These are phyloP conservation scores for Sphenostylis stenocarpa DNA, from an alignment of 306 rosid genomes.

Conservation along the genomic window DNA sequence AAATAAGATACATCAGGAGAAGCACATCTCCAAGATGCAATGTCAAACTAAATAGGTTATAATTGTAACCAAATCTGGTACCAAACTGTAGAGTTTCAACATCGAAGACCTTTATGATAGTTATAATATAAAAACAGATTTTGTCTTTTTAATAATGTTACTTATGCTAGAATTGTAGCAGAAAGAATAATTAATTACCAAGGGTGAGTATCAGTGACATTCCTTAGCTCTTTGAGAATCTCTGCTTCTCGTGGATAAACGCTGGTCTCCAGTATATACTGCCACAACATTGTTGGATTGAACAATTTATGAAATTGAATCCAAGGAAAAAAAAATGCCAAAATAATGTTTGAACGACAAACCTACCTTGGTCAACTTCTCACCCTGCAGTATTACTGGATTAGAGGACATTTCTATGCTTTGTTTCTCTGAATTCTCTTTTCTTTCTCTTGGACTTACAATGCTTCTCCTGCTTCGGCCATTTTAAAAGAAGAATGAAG, in stretches of 20 bases:
- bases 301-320: neutral
- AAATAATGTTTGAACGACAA: neutral
- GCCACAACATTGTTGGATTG: neutral
- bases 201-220: slow-evolving; percentile 30
- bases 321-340: neutral
- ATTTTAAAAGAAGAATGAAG: neutral
- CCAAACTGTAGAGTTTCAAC: no score
- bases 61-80: no score
- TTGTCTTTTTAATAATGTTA: neutral
- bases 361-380: neutral
- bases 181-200: slow-evolving; percentile 25
- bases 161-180: neutral
- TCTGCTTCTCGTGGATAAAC: slow-evolving; percentile 44
- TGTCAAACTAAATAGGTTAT: no score
- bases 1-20: no score
- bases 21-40: no score
- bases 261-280: slow-evolving; percentile 47
- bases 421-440: neutral
- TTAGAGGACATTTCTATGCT: neutral
- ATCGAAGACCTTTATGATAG: no score
- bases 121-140: no score
- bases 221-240: slow-evolving; percentile 41
- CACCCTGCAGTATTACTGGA: neutral
- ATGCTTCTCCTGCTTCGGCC: neutral
- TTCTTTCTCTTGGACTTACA: neutral